These are phyloP conservation scores for Punctularia strigosozonata DNA, from an alignment of 768 basidiomycete genomes.

Conservation along the genomic window DNA sequence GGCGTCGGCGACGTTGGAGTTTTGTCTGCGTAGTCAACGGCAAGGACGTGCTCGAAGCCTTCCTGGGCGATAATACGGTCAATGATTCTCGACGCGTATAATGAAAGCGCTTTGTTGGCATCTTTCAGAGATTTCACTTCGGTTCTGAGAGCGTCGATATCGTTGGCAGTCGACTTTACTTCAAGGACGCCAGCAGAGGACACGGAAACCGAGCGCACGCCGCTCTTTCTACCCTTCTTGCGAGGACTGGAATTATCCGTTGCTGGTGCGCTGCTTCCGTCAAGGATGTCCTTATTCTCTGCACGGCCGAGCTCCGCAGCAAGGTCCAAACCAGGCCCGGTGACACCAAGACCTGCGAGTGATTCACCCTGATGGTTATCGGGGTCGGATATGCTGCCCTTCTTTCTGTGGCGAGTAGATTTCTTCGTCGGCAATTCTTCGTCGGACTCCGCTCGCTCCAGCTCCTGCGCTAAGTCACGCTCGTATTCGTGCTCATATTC, in stretches of 20 bases:
- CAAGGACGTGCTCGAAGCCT: constrained; percentile 93
- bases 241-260: constrained; percentile 36
- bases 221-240: constrained; percentile 18
- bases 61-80: constrained; percentile 95
- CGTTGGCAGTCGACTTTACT: constrained; percentile 32
- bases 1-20: constrained; percentile 41
- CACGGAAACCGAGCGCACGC: too few relatives aligned
- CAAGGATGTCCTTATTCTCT: constrained; percentile 75
- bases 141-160: constrained; percentile 62
- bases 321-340: constrained; percentile 81
- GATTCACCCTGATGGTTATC: constrained; percentile 56
- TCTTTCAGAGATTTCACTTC: constrained; percentile 92
- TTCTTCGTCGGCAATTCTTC: constrained; percentile 7
- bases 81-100: constrained; percentile 96
- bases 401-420: constrained; percentile 28
- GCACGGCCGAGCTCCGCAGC: constrained; percentile 88
- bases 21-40: constrained; percentile 81
- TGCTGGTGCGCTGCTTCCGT: constrained; percentile 40
- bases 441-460: constrained; percentile 22
- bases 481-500: constrained; percentile 33
- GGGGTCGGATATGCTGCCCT: constrained; percentile 36
- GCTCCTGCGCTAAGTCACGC: constrained; percentile 28
- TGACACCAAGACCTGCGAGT: constrained; percentile 77
- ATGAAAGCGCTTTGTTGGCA: constrained; percentile 88
- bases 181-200: constrained; percentile 16